A percentile compares a stretch with the other conserved stretches of the same genome.
These are phyloP conservation scores for Ceratobasidium theobromae DNA, from an alignment of 1,284 basidiomycete species.

Conservation along the genomic window DNA sequence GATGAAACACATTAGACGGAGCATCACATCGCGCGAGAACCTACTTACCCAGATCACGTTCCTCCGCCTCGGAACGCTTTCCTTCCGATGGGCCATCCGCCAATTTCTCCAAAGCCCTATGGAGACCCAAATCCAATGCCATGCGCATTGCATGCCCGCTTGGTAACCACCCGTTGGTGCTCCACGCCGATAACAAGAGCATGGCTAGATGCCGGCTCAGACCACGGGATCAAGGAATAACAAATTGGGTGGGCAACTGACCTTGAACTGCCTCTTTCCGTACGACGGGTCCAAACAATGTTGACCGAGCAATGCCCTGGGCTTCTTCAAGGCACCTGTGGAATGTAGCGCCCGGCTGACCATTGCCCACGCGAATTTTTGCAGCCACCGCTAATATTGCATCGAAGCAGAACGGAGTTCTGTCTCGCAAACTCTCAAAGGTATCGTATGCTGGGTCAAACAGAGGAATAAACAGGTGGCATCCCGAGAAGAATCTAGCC, in stretches of 20 bases:
- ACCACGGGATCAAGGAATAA: constrained; percentile 7
- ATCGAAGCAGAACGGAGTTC: constrained; percentile 91
- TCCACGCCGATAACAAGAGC: constrained; percentile 89
- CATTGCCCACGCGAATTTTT: constrained; percentile 87
- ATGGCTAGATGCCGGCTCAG: constrained; percentile 61
- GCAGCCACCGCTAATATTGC: constrained; percentile 87
- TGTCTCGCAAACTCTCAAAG: constrained; percentile 84
- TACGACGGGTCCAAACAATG: constrained; percentile 87
- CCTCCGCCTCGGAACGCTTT: constrained; percentile 74
- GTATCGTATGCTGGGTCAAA: constrained; percentile 90
- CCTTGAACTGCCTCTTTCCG: constrained; percentile 93
- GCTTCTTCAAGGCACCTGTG: constrained; percentile 91
- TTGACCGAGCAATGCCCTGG: constrained; percentile 89
- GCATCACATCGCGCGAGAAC: constrained; percentile 31
- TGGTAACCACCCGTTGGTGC: constrained; percentile 90
- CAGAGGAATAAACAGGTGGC: constrained; percentile 91
- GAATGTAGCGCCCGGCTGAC: constrained; percentile 73
- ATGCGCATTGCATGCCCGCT: constrained; percentile 92
- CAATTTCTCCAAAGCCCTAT: constrained; percentile 88
- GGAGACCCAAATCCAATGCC: constrained; percentile 89
- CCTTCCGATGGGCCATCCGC: constrained; percentile 65
- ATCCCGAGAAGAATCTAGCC: constrained; percentile 87
- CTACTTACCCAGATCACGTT: constrained; percentile 74
- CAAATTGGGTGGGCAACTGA: constrained; percentile 38
- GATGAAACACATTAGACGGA: constrained; percentile 20